Evolutionary conservation across 2,329 filamentous ascomycete species (phyloP).

Genomic region (Aspergillus fumigatiaffinis): DNA sequence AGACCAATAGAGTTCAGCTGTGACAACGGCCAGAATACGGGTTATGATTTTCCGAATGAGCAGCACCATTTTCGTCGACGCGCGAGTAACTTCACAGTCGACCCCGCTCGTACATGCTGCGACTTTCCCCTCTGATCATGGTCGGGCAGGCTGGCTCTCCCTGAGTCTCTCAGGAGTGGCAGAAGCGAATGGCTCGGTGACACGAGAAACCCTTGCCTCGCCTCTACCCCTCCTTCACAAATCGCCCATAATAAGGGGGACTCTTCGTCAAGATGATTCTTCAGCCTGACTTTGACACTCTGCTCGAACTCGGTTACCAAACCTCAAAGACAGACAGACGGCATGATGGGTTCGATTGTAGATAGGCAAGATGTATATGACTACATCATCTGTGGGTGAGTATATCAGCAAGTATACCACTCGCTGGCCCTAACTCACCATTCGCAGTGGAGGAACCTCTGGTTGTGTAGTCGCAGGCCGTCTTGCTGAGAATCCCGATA

Average conservation of each 20-base stretch:
- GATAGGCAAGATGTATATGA: conserved; percentile 17
- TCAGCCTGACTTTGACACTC: not conserved
- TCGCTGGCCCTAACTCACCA: not conserved
- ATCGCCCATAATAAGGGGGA: not conserved
- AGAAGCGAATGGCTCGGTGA: not conserved
- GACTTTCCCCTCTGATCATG: not conserved
- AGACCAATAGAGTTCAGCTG: not conserved
- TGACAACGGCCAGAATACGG: not conserved
- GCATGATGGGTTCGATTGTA: conserved; percentile 12
- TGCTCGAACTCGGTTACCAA: not conserved
- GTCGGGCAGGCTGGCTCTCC: not conserved
- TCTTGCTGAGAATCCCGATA: conserved; percentile 43
- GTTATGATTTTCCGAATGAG: not conserved
- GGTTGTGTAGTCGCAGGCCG: conserved; percentile 49
- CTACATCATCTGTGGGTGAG: conserved; percentile 31
- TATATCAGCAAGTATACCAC: not conserved
- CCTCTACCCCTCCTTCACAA: not conserved
- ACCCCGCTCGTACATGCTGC: not conserved
- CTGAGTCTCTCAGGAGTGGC: not conserved
- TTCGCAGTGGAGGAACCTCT: conserved; percentile 43
- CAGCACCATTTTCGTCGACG: not conserved
- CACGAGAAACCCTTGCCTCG: not conserved
- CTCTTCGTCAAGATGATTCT: not conserved
- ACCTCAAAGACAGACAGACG: not conserved
- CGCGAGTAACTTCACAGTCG: not conserved